phyloP scores from a whole-genome alignment of 768 basidiomycete genomes.

The Wakefieldia striispora region DNA sequence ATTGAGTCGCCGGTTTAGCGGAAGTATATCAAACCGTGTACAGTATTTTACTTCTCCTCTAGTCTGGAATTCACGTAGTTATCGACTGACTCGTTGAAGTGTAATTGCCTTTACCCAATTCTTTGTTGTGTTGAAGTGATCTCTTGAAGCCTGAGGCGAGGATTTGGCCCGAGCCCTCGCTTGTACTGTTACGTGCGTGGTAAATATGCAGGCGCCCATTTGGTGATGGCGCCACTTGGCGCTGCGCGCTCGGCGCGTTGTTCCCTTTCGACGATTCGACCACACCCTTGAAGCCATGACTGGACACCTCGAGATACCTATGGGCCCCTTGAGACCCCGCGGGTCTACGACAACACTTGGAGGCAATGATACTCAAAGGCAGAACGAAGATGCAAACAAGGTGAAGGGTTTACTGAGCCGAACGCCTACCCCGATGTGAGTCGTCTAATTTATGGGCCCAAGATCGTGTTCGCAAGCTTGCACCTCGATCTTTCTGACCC shows the following conservation, averaged over 20 bases:
- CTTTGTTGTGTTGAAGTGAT: no score
- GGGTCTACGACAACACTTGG: background rate
- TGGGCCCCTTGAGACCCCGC: slow-evolving; percentile 6
- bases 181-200: background rate
- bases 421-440: slow-evolving; percentile 25
- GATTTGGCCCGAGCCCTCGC: no score
- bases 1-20: no score
- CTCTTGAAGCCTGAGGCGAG: no score
- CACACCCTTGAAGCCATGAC: slow-evolving; percentile 9
- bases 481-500: background rate
- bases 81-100: no score
- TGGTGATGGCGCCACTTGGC: background rate
- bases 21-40: no score
- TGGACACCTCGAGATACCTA: slow-evolving; percentile 18
- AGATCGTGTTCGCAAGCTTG: background rate
- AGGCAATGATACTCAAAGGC: background rate
- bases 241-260: background rate
- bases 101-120: no score
- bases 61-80: no score
- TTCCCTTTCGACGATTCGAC: slow-evolving; percentile 2
- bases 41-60: no score
- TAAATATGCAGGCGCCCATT: slow-evolving; percentile 11
- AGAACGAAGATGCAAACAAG: background rate
- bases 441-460: background rate
- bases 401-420: slow-evolving; percentile 4